These are phyloP conservation scores for Globisporangium echinulatum DNA, from an alignment of 352 stramenopile species.

Conservation along the genomic window DNA sequence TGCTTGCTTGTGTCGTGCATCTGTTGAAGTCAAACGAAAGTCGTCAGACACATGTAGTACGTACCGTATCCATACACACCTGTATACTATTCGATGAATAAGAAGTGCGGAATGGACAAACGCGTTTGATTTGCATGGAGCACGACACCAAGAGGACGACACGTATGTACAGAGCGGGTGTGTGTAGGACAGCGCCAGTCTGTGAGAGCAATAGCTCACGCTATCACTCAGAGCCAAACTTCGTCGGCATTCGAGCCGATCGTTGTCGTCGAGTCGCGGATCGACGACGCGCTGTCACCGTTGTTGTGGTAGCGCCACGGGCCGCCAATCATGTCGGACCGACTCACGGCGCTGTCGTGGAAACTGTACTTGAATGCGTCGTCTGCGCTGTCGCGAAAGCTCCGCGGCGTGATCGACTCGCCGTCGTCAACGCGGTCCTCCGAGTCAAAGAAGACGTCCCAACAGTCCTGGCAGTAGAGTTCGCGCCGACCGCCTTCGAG, in stretches of 20 bases:
- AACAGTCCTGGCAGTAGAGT: slow-evolving; percentile 70
- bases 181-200: too few species aligned
- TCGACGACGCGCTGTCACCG: slow-evolving; percentile 36
- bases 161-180: background rate
- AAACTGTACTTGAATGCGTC: slow-evolving; percentile 72
- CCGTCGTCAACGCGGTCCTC: slow-evolving; percentile 22
- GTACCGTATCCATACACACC: too few species aligned
- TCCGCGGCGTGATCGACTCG: slow-evolving; percentile 9
- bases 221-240: slow-evolving; percentile 19
- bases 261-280: slow-evolving; percentile 50
- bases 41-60: too few species aligned
- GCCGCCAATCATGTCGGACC: slow-evolving; percentile 30
- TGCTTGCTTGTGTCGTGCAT: too few species aligned
- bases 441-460: slow-evolving; percentile 68
- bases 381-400: slow-evolving; percentile 12
- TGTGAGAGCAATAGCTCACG: too few species aligned
- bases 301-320: slow-evolving; percentile 46
- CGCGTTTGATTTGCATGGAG: background rate
- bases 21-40: too few species aligned
- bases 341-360: slow-evolving; percentile 56
- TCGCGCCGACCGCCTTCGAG: slow-evolving; percentile 34
- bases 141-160: too few species aligned
- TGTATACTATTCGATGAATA: too few species aligned
- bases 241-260: slow-evolving; percentile 32
- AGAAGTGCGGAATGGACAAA: too few species aligned